Conservation (phyloP, 2,329 filamentous ascomycete species). For the Trichoderma guizhouense region DNA sequence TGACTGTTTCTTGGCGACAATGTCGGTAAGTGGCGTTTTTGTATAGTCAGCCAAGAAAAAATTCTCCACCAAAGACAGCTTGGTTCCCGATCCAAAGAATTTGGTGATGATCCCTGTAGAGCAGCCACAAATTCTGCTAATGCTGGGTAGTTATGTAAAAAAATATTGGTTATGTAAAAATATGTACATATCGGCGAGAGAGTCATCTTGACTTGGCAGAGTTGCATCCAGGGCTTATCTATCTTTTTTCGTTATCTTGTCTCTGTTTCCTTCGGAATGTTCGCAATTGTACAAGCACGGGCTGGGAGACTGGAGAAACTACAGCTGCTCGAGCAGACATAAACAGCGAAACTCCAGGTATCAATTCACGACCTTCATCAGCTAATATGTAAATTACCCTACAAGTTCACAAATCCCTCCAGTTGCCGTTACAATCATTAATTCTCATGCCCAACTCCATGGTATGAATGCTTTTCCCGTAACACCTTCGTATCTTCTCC, state of each 20-base stretch:
- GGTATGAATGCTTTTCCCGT: background rate
- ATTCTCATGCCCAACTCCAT: constrained; percentile 4
- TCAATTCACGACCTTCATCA: background rate
- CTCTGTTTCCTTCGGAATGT: background rate
- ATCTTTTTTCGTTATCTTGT: background rate
- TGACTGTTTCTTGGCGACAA: background rate
- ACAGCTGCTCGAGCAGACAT: background rate
- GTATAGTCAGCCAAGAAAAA: background rate
- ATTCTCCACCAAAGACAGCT: background rate
- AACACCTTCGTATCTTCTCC: background rate
- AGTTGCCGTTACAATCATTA: constrained; percentile 7
- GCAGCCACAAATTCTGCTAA: background rate
- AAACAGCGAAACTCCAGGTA: background rate
- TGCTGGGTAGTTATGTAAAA: background rate
- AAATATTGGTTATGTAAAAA: background rate
- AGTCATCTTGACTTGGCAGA: background rate
- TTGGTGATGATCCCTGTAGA: background rate
- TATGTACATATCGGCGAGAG: background rate
- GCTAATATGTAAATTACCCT: background rate
- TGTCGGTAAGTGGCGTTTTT: background rate
- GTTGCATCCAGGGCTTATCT: background rate
- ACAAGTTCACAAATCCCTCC: background rate
- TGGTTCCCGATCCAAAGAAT: background rate
- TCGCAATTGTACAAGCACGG: background rate
- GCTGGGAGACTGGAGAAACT: background rate